Base-by-base conservation (phyloP, 176 grass and related monocot species). In the sorghum (Sorghum bicolor) region DNA sequence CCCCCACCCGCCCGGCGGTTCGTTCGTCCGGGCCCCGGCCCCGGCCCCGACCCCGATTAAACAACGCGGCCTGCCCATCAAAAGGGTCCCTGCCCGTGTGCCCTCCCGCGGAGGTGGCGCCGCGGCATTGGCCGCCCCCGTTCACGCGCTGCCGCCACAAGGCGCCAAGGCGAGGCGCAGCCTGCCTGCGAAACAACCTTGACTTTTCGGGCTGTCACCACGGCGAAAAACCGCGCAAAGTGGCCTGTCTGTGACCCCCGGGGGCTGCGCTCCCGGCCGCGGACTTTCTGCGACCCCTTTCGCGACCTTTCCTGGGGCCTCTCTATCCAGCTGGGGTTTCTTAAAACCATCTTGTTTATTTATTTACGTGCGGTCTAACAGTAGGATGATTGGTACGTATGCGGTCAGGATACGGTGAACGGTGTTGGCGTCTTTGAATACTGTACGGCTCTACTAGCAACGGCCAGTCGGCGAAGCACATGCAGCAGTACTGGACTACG, bases 131-230 rank as follows among this genome's bases (percentile, higher is more conserved):
- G 84, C 67, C 1, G 6, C 0, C 28, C 57, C 57, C 25, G 16
- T 36, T 79, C 88, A 90, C 84, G 84, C 88, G 83, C 78, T 67
- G 79, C 84, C 79, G 67, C 84, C 79, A 10, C 74, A 82, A 78
- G 43, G 73, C 57, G 84, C 83, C 83, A 72, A 78, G 66, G 10
- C 40, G 2, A 33, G 28, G 28, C 39, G 47, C 69, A 29, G 24
- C 24, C 24, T 25, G 53, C 45, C 55, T 2, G 10, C 19, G 16
- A 24, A 31, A 72, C 26, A 14, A 63, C 83, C 75, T 84, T 82
- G 83, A 90, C 83, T 86, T 89, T 82, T 78, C 29, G 36, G 73
- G 64, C 77, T 33, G 53, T 40, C 17, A 19, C 14, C 13, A 50
- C 43, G 38, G 10, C 1, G 22, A 11, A 39, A 67, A 69, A 24